Percentiles rank a stretch among this genome's conserved stretches.
These are phyloP conservation scores for Nannochloropsis salina DNA, from an alignment of 108 stramenopile genomes.

Conservation along the genomic window DNA sequence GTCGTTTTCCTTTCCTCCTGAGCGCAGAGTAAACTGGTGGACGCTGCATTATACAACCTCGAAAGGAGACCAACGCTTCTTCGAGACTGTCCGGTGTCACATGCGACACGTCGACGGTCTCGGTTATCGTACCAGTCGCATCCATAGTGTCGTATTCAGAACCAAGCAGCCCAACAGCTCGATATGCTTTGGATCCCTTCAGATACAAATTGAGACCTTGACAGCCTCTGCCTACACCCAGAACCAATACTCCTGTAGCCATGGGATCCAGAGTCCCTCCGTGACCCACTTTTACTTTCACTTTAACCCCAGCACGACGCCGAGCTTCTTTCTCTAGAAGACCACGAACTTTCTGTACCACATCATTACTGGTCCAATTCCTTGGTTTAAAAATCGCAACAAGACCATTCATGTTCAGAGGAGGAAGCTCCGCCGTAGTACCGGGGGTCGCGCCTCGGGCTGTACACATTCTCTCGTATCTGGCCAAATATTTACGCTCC, in stretches of 20 bases:
- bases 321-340: slow-evolving; percentile 23
- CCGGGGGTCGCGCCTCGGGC: too few relatives aligned
- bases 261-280: slow-evolving; percentile 93
- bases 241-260: slow-evolving; percentile 82
- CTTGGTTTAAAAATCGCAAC: slow-evolving; percentile 80
- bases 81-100: slow-evolving; percentile 55
- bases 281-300: slow-evolving; percentile 75
- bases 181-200: slow-evolving; percentile 70
- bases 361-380: slow-evolving; percentile 77
- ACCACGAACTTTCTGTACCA: slow-evolving; percentile 66
- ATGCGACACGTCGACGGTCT: slow-evolving; percentile 57
- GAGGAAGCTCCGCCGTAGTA: not conserved
- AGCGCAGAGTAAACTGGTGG: slow-evolving; percentile 85
- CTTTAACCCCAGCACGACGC: slow-evolving; percentile 28
- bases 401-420: slow-evolving; percentile 57
- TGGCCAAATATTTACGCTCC: too few relatives aligned
- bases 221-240: slow-evolving; percentile 80
- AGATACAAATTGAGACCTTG: slow-evolving; percentile 67
- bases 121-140: slow-evolving; percentile 62
- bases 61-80: slow-evolving; percentile 55
- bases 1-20: slow-evolving; percentile 65
- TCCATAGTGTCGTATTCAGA: slow-evolving; percentile 79
- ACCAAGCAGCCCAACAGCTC: slow-evolving; percentile 63
- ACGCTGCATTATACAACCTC: slow-evolving; percentile 71
- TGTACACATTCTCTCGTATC: too few relatives aligned